Base-by-base conservation (phyloP, 148 eudicot genomes). In the Rhododendron molle region DNA sequence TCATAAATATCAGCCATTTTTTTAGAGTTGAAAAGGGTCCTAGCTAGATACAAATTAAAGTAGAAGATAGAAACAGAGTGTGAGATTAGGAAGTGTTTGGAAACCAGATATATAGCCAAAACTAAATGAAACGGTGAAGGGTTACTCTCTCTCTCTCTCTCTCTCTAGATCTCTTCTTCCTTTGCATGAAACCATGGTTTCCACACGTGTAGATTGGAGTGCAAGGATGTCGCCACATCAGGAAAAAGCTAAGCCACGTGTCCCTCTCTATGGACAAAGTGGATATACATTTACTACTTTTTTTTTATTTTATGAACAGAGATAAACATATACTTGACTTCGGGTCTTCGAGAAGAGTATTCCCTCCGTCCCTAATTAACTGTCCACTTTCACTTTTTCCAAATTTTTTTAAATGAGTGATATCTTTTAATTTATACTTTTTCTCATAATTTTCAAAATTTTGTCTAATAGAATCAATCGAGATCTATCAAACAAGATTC, bases 1-100 rank as follows among this genome's bases (percentile, higher is more conserved):
- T 95, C 98, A 9, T 90, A 89, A 23, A 95, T 58, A 83, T 92
- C 92, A 30, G 94, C 95, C 98, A 94, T 95, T n/a, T 9, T 21
- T 84, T 85, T 11, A 9, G 6, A 11, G 52, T 49, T 58, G 14
- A 20, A 67, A 65, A 30, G 8, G 40, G 7, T 14, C 30, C 8
- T 14, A 0, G 38, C 8, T 14, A 0, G 38, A 32, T 30, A 13
- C 36, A 28, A 13, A 34, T 34, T 34, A 34, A 34, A 71, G 72
- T 2, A 62, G 69, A 62, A 65, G 72, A n/a, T 8, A 65, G 32
- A n/a, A 26, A 65, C 13, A n/a, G 23, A 56, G 71, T n/a, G 30
- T 23, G 28, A n/a, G 36, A 4, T 28, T 67, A n/a, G 14, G 73
- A 67, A 10, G 14, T 3, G 32, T 8, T 67, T 26, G 34, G 74